These are phyloP conservation scores for Monoraphidium neglectum DNA, from an alignment of 139 green algal species.

Conservation along the genomic window DNA sequence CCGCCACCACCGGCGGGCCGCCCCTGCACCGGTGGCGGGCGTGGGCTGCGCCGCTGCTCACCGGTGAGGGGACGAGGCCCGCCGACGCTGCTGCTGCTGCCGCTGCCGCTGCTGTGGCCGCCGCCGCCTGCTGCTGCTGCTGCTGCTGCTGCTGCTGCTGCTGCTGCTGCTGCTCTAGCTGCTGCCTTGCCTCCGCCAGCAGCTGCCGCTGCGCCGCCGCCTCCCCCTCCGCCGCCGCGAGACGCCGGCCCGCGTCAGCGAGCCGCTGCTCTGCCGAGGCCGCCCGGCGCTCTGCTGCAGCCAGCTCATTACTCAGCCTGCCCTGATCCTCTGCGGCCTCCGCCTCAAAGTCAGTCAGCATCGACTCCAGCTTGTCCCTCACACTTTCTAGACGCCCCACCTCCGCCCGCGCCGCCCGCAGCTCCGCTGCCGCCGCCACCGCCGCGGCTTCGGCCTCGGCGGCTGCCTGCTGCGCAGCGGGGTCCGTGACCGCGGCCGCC, in stretches of 20 bases:
- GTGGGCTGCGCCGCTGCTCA: no score
- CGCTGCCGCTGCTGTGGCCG: neutral
- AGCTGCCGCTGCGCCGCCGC: slow-evolving; percentile 4
- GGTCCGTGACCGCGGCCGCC: no score
- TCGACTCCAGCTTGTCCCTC: neutral
- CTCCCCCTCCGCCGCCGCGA: slow-evolving; percentile 18
- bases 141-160: neutral
- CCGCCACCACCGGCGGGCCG: no score
- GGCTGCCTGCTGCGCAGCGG: no score
- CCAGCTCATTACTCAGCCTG: neutral
- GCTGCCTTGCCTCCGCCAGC: neutral
- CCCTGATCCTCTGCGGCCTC: neutral
- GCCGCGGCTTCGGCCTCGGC: no score
- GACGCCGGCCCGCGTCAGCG: neutral
- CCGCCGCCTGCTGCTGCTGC: neutral
- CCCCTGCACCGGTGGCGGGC: no score
- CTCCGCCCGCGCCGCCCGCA: no score
- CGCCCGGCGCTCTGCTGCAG: neutral
- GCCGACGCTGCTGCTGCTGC: slow-evolving; percentile 4
- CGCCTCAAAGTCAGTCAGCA: neutral
- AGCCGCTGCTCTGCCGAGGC: neutral
- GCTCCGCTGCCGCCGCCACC: no score
- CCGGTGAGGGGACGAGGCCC: no score
- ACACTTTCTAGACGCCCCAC: neutral
- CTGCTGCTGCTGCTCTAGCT: no score